phyloP scores from a whole-genome alignment of 805 yeast species.

The Ogataea corticis region DNA sequence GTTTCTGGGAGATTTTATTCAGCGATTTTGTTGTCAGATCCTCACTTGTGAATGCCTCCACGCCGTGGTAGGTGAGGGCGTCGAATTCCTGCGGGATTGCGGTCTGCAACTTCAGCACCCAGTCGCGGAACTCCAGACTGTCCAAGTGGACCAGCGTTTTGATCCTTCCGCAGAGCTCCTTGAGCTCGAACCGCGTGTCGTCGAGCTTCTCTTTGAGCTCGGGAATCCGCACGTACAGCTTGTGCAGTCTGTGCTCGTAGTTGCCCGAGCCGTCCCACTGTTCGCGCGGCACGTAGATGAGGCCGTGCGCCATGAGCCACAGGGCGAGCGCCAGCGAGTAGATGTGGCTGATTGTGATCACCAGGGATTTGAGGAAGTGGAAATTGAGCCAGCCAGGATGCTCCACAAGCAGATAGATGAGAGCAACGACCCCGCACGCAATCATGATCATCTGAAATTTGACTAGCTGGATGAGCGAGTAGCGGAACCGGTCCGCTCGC shows the following conservation, averaged over 20 bases:
- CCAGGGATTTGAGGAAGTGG: constrained; percentile 59
- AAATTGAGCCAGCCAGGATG: constrained; percentile 32
- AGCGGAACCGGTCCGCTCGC: constrained; percentile 45
- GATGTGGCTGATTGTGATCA: constrained; percentile 75
- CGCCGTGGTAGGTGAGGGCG: constrained; percentile 25
- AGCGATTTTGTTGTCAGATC: constrained; percentile 46
- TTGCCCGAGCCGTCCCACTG: constrained; percentile 25
- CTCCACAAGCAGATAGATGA: constrained; percentile 57
- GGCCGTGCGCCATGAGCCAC: constrained; percentile 85
- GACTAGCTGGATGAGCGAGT: constrained; percentile 57
- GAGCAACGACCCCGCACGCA: constrained; percentile 50
- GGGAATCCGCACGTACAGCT: constrained; percentile 55
- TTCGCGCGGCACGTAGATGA: constrained; percentile 62
- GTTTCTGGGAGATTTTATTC: constrained; percentile 49
- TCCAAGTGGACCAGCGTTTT: constrained; percentile 49
- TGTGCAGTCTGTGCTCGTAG: constrained; percentile 32
- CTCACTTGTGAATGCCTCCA: constrained; percentile 25
- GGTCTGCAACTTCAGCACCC: constrained; percentile 62
- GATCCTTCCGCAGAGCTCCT: constrained; percentile 63
- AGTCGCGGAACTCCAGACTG: constrained; percentile 52
- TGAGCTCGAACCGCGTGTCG: constrained; percentile 61
- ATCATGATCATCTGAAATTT: constrained; percentile 62
- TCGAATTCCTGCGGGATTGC: constrained; percentile 42
- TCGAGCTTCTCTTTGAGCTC: constrained; percentile 56
- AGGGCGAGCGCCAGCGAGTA: constrained; percentile 73